Evolutionary conservation across 352 stramenopile genomes (phyloP).

Genomic region (Phytophthora tentaculata): DNA sequence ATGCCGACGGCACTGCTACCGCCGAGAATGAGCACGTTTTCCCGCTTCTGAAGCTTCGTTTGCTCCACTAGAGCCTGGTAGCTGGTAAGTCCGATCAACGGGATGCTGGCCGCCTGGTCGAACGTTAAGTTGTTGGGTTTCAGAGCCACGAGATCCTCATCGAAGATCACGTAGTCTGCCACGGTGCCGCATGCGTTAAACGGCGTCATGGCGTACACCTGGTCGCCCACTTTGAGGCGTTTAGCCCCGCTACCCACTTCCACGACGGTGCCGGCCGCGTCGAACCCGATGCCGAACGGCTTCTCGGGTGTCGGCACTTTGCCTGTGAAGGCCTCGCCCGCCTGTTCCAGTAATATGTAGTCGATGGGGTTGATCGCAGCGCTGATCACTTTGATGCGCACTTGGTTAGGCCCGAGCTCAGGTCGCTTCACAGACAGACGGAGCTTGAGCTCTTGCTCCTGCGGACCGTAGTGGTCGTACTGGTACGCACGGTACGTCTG

Average conservation of each 20-base stretch:
- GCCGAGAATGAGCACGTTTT: constrained; percentile 54
- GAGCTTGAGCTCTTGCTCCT: constrained; percentile 36
- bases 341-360: constrained; percentile 31
- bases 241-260: constrained; percentile 24
- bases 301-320: constrained; percentile 15
- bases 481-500: constrained; percentile 40
- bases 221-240: constrained; percentile 32
- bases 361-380: constrained; percentile 43
- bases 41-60: constrained; percentile 45
- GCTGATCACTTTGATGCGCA: constrained; percentile 39
- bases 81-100: constrained; percentile 41
- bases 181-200: constrained; percentile 36
- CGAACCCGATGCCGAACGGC: constrained; percentile 33
- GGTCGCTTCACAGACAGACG: constrained; percentile 24
- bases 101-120: constrained; percentile 44
- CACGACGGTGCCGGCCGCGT: constrained; percentile 34
- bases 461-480: not conserved
- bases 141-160: constrained; percentile 42
- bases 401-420: constrained; percentile 33
- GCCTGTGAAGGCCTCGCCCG: constrained; percentile 20
- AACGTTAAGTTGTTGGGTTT: constrained; percentile 56
- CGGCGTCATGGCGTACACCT: constrained; percentile 33
- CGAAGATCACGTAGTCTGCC: constrained; percentile 40
- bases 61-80: constrained; percentile 46
- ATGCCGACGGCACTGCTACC: constrained; percentile 44